phyloP scores from a whole-genome alignment of 2,329 filamentous ascomycete species.

The Plectosphaerella cucumerina region DNA sequence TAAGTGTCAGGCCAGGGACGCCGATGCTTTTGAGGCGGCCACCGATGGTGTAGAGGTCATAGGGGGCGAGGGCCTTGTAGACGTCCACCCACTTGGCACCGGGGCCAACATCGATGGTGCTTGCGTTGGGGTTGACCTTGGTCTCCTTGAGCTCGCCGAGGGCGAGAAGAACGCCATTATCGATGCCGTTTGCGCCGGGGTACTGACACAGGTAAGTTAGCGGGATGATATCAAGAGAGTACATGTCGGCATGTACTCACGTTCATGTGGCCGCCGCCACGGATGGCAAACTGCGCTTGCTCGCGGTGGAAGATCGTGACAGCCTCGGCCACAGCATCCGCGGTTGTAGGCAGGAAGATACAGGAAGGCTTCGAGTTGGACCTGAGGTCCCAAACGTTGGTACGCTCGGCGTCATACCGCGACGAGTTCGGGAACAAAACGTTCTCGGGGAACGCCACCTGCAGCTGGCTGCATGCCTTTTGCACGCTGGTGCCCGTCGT shows the following conservation, averaged over 20 bases:
- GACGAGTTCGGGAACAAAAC: constrained; percentile 4
- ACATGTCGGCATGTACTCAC: neutral
- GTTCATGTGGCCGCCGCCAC: constrained; percentile 19
- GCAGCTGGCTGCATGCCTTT: constrained; percentile 4
- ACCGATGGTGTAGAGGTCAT: constrained; percentile 19
- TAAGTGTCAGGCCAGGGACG: constrained; percentile 20
- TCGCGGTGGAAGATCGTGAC: constrained; percentile 6
- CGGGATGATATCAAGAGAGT: neutral
- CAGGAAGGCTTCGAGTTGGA: constrained; percentile 3
- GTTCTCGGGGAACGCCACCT: neutral
- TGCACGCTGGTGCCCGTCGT: neutral
- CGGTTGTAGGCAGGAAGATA: constrained; percentile 2
- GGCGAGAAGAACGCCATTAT: constrained; percentile 17
- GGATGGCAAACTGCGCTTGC: constrained; percentile 18
- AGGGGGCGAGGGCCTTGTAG: constrained; percentile 16
- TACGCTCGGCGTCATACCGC: constrained; percentile 4
- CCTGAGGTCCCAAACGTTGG: constrained; percentile 7
- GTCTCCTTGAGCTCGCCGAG: constrained; percentile 12
- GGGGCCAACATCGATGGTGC: constrained; percentile 14
- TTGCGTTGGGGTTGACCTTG: constrained; percentile 6
- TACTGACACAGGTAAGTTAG: constrained; percentile 8
- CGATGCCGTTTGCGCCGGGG: constrained; percentile 18
- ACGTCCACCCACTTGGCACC: constrained; percentile 21
- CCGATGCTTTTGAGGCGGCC: constrained; percentile 22
- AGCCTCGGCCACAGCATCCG: constrained; percentile 2